Percentiles rank a stretch among this genome's conserved stretches.
phyloP scores from a whole-genome alignment of 805 yeast genomes.

The Priceomyces castillae region DNA sequence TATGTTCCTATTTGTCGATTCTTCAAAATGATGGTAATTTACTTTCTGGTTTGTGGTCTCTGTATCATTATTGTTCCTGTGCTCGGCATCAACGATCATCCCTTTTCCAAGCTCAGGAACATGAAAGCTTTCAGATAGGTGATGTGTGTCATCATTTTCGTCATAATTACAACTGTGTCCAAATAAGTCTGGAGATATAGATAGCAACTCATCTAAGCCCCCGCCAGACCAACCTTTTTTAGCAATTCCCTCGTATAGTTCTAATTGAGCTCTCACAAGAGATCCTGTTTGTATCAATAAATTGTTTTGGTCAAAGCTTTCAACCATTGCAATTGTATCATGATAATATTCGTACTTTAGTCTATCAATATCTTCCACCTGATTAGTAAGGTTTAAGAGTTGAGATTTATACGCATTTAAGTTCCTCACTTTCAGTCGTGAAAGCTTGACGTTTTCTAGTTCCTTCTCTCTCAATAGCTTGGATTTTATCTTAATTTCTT shows the following conservation, averaged over 20 bases:
- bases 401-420: conserved; percentile 66
- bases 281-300: conserved; percentile 58
- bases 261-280: conserved; percentile 74
- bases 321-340: conserved; percentile 58
- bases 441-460: conserved; percentile 53
- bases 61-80: not conserved
- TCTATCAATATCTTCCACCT: conserved; percentile 75
- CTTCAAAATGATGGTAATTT: not conserved
- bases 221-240: conserved; percentile 86
- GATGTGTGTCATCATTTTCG: not conserved
- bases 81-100: not conserved
- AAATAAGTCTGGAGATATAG: conserved; percentile 56
- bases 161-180: not conserved
- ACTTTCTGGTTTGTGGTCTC: not conserved
- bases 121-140: not conserved
- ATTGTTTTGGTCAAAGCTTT: conserved; percentile 51
- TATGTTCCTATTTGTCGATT: not conserved
- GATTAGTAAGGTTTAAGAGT: conserved; percentile 63
- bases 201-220: conserved; percentile 69
- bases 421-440: conserved; percentile 61
- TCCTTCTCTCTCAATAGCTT: conserved; percentile 57
- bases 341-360: conserved; percentile 74
- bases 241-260: conserved; percentile 76
- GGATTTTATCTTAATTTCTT: conserved; percentile 51
- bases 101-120: not conserved